Percentiles rank a stretch among this genome's conserved stretches.
These are phyloP conservation scores for Cladosporium velox DNA, from an alignment of 2,329 filamentous ascomycete species.

Conservation along the genomic window DNA sequence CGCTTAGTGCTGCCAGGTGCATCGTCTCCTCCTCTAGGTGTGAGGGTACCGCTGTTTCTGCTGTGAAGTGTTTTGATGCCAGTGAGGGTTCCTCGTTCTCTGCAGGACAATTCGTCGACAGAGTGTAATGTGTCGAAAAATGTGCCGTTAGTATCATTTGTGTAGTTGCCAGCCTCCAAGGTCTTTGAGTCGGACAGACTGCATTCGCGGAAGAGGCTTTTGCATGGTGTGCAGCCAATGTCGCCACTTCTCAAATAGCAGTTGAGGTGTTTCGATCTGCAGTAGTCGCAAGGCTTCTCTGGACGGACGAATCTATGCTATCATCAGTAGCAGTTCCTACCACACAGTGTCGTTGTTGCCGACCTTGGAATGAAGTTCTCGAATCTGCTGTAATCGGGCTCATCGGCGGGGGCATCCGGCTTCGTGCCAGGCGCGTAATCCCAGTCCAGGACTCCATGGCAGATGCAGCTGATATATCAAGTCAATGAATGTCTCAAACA, in stretches of 20 bases:
- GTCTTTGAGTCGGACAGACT: constrained; percentile 44
- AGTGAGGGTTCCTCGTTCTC: constrained; percentile 38
- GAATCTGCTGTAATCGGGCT: constrained; percentile 45
- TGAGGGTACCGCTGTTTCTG: constrained; percentile 23
- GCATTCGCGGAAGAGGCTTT: constrained; percentile 51
- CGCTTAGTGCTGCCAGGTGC: constrained; percentile 38
- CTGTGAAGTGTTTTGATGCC: constrained; percentile 42
- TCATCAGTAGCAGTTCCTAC: not conserved
- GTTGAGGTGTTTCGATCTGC: constrained; percentile 47
- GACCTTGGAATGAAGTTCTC: constrained; percentile 46
- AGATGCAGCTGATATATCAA: constrained; percentile 24
- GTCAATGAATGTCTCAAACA: not conserved
- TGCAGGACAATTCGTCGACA: constrained; percentile 45
- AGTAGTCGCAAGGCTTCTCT: constrained; percentile 50
- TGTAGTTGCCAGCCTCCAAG: constrained; percentile 32
- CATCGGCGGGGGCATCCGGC: constrained; percentile 6
- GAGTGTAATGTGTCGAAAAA: constrained; percentile 51
- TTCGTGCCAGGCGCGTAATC: constrained; percentile 18
- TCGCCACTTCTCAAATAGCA: constrained; percentile 48
- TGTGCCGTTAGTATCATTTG: constrained; percentile 32
- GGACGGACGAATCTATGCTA: constrained; percentile 42
- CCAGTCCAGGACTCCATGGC: constrained; percentile 26
- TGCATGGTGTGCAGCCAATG: constrained; percentile 49
- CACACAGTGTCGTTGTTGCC: not conserved
- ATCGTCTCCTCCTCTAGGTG: constrained; percentile 31